Evolutionary conservation across 2,329 filamentous ascomycete genomes (phyloP), one percentile per base, ranked within the genome.

Genomic region (Lasiodiplodia sp.): DNA sequence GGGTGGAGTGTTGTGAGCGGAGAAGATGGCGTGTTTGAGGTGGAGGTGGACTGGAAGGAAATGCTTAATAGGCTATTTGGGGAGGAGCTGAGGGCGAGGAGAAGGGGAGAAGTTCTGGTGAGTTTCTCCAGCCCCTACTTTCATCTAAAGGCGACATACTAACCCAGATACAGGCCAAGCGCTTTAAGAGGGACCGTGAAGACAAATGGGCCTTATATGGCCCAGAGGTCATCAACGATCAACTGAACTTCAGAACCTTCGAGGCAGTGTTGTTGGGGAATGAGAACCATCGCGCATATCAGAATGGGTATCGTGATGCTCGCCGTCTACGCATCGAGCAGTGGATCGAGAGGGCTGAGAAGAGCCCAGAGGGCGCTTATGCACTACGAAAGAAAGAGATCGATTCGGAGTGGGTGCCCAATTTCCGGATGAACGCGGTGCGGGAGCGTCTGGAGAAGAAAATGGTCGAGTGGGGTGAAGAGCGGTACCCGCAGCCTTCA

Each of bases 41-140:
- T 65, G 6, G 38, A 38, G 31, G 47, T 65, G 4, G 47, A 65
- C 5, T 65, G 62, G 62, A 38, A 21, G 47, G 31, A 12, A 7
- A 37, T 65, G 62, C 4, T 65, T 7, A 49, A 55, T 14, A 31
- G 25, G 31, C 4, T 65, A 31, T 65, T 53, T 34, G 62, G 31
- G 7, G 62, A 65, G 49, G 62, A 65, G 23, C 31, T 65, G 57
- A 47, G 14, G 57, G 57, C 57, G 57, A 28, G 57, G 38, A 31
- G 23, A 21, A 47, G 57, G 23, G 57, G 57, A 12, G 37, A 47
- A 38, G 23, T n/a, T 10, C 21, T 60, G 57, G 57, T 60, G 57
- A 44, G 57, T 60, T 47, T 31, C 31, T 38, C 10, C 31, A 34
- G 31, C 31, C 31, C 7, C 31, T 34, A 10, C 31, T 34, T 34